These are phyloP conservation scores for Botrytis aclada DNA, from an alignment of 2,329 filamentous ascomycete species.

Conservation along the genomic window DNA sequence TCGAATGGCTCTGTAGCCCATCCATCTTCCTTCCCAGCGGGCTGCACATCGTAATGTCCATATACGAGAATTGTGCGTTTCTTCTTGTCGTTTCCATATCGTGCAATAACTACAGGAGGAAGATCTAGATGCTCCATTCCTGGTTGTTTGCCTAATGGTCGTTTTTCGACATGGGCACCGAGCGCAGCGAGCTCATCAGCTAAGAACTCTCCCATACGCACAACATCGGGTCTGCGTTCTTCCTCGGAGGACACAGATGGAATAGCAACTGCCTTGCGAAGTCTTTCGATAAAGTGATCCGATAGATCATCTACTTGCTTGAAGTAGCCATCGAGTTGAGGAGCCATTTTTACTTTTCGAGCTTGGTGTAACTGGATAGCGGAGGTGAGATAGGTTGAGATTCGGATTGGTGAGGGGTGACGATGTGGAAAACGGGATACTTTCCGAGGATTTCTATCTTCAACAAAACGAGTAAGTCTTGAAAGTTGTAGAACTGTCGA, in stretches of 20 bases:
- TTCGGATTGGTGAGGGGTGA: constrained; percentile 6
- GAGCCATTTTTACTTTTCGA: constrained; percentile 69
- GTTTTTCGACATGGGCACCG: constrained; percentile 83
- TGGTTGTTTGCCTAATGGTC: constrained; percentile 86
- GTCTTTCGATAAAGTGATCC: constrained; percentile 80
- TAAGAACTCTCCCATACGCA: constrained; percentile 94
- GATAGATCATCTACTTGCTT: constrained; percentile 82
- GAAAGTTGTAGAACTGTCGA: not conserved
- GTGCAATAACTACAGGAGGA: constrained; percentile 85
- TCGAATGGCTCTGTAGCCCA: constrained; percentile 96
- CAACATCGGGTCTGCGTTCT: constrained; percentile 82
- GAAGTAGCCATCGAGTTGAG: constrained; percentile 88
- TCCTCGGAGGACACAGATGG: constrained; percentile 94
- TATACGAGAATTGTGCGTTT: constrained; percentile 97
- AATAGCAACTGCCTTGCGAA: constrained; percentile 90
- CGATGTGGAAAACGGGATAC: not conserved
- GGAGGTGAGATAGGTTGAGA: constrained; percentile 32
- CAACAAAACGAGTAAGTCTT: not conserved
- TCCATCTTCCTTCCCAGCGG: constrained; percentile 86
- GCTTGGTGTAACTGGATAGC: constrained; percentile 50
- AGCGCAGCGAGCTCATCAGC: constrained; percentile 77
- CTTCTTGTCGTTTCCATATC: constrained; percentile 86
- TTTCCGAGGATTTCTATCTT: not conserved
- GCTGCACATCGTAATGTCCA: constrained; percentile 98
- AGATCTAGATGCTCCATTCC: constrained; percentile 87